A percentile compares a stretch with the other conserved stretches of the same genome.
phyloP scores from a whole-genome alignment of 78 protist genomes.

The Isochrysis galbana region DNA sequence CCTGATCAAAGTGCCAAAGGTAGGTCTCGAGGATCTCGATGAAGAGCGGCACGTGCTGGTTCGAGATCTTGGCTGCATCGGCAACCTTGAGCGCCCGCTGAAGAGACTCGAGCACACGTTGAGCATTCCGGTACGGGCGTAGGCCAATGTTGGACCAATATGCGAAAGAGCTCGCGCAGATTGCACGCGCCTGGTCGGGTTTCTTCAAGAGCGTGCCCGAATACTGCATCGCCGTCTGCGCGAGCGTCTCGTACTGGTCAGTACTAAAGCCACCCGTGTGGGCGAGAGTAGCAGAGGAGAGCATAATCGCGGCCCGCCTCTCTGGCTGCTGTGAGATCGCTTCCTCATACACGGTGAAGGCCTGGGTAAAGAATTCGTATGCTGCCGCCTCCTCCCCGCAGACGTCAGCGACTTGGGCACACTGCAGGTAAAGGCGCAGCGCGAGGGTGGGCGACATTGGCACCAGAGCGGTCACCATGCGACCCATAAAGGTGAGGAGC shows the following conservation, averaged over 20 bases:
- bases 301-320: slow-evolving; percentile 66
- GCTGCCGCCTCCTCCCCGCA: slow-evolving; percentile 58
- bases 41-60: slow-evolving; percentile 59
- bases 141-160: not conserved
- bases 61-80: slow-evolving; percentile 55
- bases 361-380: slow-evolving; percentile 77
- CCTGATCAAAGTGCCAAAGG: slow-evolving; percentile 51
- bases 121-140: not conserved
- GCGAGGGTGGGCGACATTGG: slow-evolving; percentile 45
- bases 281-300: slow-evolving; percentile 71
- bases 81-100: slow-evolving; percentile 72
- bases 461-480: not conserved
- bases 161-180: not conserved
- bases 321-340: slow-evolving; percentile 74
- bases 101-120: slow-evolving; percentile 56
- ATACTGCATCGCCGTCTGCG: slow-evolving; percentile 54
- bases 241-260: slow-evolving; percentile 81
- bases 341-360: slow-evolving; percentile 89
- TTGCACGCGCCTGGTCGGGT: slow-evolving; percentile 76
- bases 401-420: slow-evolving; percentile 75
- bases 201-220: slow-evolving; percentile 69
- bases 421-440: slow-evolving; percentile 78
- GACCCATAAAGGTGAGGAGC: not conserved
- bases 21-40: slow-evolving; percentile 85
- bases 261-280: slow-evolving; percentile 42